phyloP scores from a whole-genome alignment of 371 early-diverging fungal species.

The Rhizopus delemar region DNA sequence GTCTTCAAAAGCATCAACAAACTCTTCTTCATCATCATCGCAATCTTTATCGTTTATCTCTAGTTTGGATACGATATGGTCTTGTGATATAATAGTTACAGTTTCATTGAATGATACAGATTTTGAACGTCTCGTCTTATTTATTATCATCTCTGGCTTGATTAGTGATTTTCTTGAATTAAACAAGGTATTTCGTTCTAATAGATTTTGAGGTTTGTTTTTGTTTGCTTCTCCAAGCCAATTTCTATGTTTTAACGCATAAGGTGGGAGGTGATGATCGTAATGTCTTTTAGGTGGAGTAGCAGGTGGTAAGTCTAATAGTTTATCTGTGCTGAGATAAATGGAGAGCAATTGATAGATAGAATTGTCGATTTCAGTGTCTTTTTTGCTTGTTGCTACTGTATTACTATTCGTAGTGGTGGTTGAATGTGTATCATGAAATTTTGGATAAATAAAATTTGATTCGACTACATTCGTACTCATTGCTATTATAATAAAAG shows the following conservation, averaged over 20 bases:
- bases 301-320: neutral
- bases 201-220: slow-evolving; percentile 2
- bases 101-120: slow-evolving; percentile 34
- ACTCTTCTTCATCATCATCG: slow-evolving; percentile 17
- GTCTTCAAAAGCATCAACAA: slow-evolving; percentile 29
- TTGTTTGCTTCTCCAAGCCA: slow-evolving; percentile 25
- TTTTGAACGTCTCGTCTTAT: slow-evolving; percentile 14
- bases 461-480: slow-evolving; percentile 13
- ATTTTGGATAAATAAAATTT: slow-evolving; percentile 16
- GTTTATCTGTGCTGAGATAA: slow-evolving; percentile 9
- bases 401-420: neutral
- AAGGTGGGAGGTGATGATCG: slow-evolving; percentile 2
- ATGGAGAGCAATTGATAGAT: slow-evolving; percentile 22
- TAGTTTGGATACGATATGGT: neutral
- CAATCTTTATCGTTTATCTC: neutral
- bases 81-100: slow-evolving; percentile 17
- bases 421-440: slow-evolving; percentile 15
- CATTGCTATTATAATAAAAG: slow-evolving; percentile 4
- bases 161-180: slow-evolving; percentile 9
- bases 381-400: slow-evolving; percentile 10
- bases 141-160: neutral
- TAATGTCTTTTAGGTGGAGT: neutral
- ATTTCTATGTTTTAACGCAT: slow-evolving; percentile 4
- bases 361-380: slow-evolving; percentile 23
- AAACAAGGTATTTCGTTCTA: slow-evolving; percentile 19